Evolutionary conservation across 1,139 yeast species (phyloP).

Genomic region (Suhomyces panamericanus): DNA sequence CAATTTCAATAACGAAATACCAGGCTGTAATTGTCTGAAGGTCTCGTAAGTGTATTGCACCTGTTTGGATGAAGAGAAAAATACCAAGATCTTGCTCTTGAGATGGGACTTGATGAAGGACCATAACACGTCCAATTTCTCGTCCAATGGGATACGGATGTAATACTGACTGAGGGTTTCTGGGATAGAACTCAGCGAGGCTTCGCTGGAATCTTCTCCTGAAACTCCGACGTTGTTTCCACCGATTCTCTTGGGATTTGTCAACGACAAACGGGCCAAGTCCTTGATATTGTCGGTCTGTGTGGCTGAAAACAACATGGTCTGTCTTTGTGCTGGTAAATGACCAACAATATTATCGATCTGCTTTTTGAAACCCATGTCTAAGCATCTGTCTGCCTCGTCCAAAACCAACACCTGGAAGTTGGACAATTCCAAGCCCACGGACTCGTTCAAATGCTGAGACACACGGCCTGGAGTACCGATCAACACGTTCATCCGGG

Average conservation of each 20-base stretch:
- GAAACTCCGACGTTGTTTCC: slow-evolving; percentile 32
- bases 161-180: slow-evolving; percentile 82
- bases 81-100: slow-evolving; percentile 81
- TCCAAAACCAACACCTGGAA: slow-evolving; percentile 83
- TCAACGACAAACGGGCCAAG: slow-evolving; percentile 82
- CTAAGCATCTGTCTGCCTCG: slow-evolving; percentile 95
- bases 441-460: slow-evolving; percentile 94
- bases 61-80: slow-evolving; percentile 89
- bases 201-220: slow-evolving; percentile 49
- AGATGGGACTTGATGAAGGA: slow-evolving; percentile 88
- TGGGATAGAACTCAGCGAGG: slow-evolving; percentile 52
- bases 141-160: slow-evolving; percentile 67
- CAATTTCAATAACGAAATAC: slow-evolving; percentile 85
- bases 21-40: slow-evolving; percentile 91
- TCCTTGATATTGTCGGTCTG: slow-evolving; percentile 87
- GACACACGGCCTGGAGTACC: slow-evolving; percentile 96
- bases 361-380: slow-evolving; percentile 93
- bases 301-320: slow-evolving; percentile 88
- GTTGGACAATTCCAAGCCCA: slow-evolving; percentile 77
- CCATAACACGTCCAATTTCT: slow-evolving; percentile 83
- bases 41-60: slow-evolving; percentile 93
- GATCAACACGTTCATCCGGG: slow-evolving; percentile 79
- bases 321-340: slow-evolving; percentile 83
- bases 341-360: slow-evolving; percentile 83
- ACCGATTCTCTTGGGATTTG: slow-evolving; percentile 77